These are phyloP conservation scores for Scenedesmus sp. DNA, from an alignment of 163 green algal species.

Conservation along the genomic window DNA sequence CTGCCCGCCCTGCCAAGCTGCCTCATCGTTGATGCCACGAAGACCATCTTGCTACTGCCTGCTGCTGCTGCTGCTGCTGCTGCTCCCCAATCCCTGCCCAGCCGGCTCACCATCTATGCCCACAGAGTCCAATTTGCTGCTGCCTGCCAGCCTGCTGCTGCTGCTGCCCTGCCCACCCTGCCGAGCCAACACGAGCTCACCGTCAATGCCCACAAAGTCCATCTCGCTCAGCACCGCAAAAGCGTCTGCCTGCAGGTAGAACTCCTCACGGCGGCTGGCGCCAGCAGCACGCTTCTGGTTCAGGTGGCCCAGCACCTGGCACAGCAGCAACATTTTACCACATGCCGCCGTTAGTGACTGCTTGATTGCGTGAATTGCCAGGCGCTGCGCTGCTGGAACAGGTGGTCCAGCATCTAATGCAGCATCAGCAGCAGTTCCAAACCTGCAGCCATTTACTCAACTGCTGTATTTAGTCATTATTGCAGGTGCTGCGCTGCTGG, in stretches of 20 bases:
- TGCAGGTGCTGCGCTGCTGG: too few species aligned
- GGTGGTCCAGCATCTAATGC: not conserved
- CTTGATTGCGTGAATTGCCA: too few species aligned
- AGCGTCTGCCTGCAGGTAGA: slow-evolving; percentile 75
- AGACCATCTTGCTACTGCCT: not conserved
- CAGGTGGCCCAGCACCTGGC: slow-evolving; percentile 74
- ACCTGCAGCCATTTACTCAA: too few species aligned
- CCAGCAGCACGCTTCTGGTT: slow-evolving; percentile 69
- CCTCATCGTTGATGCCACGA: not conserved
- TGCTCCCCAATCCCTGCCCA: too few species aligned
- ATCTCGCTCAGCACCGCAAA: slow-evolving; percentile 73
- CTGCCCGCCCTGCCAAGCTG: too few species aligned
- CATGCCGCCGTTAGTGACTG: too few species aligned
- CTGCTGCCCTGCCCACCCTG: not conserved
- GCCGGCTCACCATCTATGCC: too few species aligned
- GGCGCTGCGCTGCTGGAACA: not conserved
- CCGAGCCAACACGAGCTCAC: slow-evolving; percentile 45
- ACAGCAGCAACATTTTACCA: not conserved
- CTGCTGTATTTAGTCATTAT: too few species aligned
- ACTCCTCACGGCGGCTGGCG: slow-evolving; percentile 63
- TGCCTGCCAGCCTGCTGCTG: not conserved
- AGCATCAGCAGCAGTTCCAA: too few species aligned
- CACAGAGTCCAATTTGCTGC: not conserved
- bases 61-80: not conserved
- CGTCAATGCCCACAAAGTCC: slow-evolving; percentile 70